Percentiles rank a stretch among this genome's conserved stretches.
Evolutionary conservation across 108 stramenopile genomes (phyloP).

Genomic region (Skeletonema potamos): DNA sequence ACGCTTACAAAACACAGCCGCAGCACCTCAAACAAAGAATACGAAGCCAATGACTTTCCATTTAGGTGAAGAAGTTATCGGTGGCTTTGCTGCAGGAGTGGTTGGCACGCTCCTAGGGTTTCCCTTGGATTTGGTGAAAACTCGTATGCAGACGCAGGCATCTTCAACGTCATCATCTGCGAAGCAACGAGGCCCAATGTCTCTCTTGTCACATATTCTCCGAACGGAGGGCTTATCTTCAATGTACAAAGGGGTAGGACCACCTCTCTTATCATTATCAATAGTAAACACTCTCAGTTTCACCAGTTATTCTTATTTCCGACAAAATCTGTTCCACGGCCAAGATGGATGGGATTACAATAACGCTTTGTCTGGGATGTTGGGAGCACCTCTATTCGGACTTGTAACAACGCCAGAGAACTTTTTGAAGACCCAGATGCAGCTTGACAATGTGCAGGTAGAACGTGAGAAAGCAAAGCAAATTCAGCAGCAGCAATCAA

Average conservation of each 20-base stretch:
- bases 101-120: slow-evolving; percentile 91
- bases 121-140: slow-evolving; percentile 78
- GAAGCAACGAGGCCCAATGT: slow-evolving; percentile 19
- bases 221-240: slow-evolving; percentile 70
- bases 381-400: slow-evolving; percentile 73
- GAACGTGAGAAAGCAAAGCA: slow-evolving; percentile 21
- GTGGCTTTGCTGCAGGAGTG: slow-evolving; percentile 74
- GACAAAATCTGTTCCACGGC: slow-evolving; percentile 59
- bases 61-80: slow-evolving; percentile 64
- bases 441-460: slow-evolving; percentile 50
- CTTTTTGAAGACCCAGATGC: slow-evolving; percentile 77
- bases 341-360: slow-evolving; percentile 70
- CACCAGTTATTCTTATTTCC: slow-evolving; percentile 75
- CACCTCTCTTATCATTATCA: slow-evolving; percentile 81
- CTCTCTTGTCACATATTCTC: slow-evolving; percentile 51
- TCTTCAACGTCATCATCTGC: slow-evolving; percentile 34
- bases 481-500: slow-evolving; percentile 2
- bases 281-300: slow-evolving; percentile 89
- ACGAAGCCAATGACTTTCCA: slow-evolving; percentile 35
- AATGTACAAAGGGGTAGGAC: slow-evolving; percentile 84
- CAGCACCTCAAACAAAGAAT: neutral
- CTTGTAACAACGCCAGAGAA: slow-evolving; percentile 86
- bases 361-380: slow-evolving; percentile 77
- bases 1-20: neutral
- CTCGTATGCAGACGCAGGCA: slow-evolving; percentile 38